Evolutionary conservation across 2,329 filamentous ascomycete genomes (phyloP), one percentile per base, ranked within the genome.

Genomic region (Ceratocystis cacaofunesta): DNA sequence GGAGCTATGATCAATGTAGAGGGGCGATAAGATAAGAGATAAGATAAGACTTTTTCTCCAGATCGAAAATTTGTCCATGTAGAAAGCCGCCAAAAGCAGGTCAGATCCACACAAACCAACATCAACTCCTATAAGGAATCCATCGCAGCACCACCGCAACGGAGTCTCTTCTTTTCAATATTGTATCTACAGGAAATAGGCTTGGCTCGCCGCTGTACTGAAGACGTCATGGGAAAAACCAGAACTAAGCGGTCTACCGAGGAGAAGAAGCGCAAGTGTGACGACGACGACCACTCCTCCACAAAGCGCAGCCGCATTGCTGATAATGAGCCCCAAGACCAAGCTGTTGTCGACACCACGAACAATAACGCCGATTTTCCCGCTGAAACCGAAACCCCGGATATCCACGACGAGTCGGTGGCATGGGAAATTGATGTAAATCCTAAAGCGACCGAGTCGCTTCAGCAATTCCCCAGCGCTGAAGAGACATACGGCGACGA

Each of bases 191-290:
- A 52, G 22, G n/a, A 46, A 48, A 7, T 50, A 46, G 25, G 48
- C 48, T 12, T 25, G 3, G 12, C 10, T 12, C 22, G 22, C 4
- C 4, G 22, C 10, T 52, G 36, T 10, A 12, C 36, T 65, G 52
- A 41, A 66, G 68, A 73, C 66, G 63, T 28, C 48, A 79, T 78
- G 77, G 76, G 75, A 12, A 78, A 78, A 70, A 76, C 76, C 61
- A 74, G 77, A 68, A 77, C 76, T 19, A 78, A 78, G 70, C 72
- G 76, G 68, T 74, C 74, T 62, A 71, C 68, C 30, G 74, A 78
- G 36, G 75, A 77, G 70, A 73, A 74, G 61, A 77, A 78, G 70
- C 72, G 75, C 68, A 78, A 77, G 69, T 71, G 71, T 65, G 74
- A 75, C 5, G 71, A 71, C 22, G 69, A 69, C 0, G 67, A 70